Evolutionary conservation across 257 asterid species (phyloP).

Genomic region (Solanum piurae): DNA sequence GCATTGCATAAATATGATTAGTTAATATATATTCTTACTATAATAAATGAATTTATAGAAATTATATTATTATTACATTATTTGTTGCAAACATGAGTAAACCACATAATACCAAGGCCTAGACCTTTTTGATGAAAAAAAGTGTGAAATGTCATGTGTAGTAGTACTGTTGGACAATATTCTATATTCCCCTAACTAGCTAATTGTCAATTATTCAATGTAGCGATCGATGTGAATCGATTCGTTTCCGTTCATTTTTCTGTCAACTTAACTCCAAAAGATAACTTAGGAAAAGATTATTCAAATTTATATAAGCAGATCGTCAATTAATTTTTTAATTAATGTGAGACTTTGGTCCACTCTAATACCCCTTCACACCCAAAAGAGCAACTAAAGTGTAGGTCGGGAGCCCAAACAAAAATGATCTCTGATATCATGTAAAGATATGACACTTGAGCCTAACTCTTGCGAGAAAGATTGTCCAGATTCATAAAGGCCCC

Average conservation of each 20-base stretch:
- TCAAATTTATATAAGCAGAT: no score
- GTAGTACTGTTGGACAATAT: not conserved
- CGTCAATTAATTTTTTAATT: no score
- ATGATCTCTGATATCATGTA: no score
- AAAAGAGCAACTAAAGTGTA: rapidly evolving
- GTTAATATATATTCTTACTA: not conserved
- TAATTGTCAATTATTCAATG: not conserved
- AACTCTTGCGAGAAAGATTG: no score
- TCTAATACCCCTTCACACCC: not conserved
- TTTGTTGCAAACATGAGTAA: not conserved
- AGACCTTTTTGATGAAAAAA: not conserved
- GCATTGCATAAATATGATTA: not conserved
- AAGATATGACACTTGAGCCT: no score
- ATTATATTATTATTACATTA: not conserved
- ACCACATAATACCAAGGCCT: not conserved
- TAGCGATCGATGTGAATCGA: not conserved
- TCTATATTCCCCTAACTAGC: not conserved
- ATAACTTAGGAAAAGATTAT: no score
- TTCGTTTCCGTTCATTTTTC: not conserved
- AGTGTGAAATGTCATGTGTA: not conserved
- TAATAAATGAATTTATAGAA: not conserved
- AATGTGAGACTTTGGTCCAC: not conserved
- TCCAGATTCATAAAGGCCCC: no score
- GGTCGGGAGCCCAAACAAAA: no score
- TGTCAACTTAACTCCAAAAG: rapidly evolving